Conservation (phyloP, 2,329 filamentous ascomycete genomes). For the Cryoendolithus antarcticus region DNA sequence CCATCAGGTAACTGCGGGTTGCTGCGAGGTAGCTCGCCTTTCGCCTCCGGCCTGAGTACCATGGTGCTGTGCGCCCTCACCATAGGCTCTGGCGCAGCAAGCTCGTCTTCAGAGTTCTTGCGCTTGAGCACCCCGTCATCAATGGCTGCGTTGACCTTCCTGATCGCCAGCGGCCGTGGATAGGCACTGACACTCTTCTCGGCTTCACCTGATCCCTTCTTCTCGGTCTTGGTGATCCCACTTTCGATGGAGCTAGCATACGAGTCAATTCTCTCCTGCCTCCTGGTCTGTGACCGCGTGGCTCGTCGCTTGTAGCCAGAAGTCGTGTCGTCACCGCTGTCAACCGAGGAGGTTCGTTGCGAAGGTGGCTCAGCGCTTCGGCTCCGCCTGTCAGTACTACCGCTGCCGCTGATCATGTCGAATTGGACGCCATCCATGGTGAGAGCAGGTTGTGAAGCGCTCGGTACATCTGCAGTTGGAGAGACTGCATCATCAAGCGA, state of each 20-base stretch:
- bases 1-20: too few relatives aligned
- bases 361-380: slow-evolving; percentile 2
- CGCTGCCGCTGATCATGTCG: slow-evolving; percentile 2
- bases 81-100: too few relatives aligned
- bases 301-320: background rate
- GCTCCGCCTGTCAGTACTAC: background rate
- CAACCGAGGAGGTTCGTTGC: background rate
- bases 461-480: background rate
- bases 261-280: slow-evolving; percentile 9
- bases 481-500: background rate
- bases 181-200: too few relatives aligned
- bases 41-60: too few relatives aligned
- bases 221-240: too few relatives aligned
- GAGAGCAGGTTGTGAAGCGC: background rate
- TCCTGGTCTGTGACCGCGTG: slow-evolving; percentile 7
- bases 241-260: background rate
- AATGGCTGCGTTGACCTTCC: too few relatives aligned
- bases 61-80: too few relatives aligned
- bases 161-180: too few relatives aligned
- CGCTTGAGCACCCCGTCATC: too few relatives aligned
- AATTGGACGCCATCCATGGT: slow-evolving; percentile 3
- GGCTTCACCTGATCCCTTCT: background rate
- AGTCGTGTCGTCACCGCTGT: background rate
- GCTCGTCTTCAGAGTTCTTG: too few relatives aligned
- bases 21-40: too few relatives aligned